These are phyloP conservation scores for Aspergillus aculeatinus DNA, from an alignment of 2,329 filamentous ascomycete species.

Conservation along the genomic window DNA sequence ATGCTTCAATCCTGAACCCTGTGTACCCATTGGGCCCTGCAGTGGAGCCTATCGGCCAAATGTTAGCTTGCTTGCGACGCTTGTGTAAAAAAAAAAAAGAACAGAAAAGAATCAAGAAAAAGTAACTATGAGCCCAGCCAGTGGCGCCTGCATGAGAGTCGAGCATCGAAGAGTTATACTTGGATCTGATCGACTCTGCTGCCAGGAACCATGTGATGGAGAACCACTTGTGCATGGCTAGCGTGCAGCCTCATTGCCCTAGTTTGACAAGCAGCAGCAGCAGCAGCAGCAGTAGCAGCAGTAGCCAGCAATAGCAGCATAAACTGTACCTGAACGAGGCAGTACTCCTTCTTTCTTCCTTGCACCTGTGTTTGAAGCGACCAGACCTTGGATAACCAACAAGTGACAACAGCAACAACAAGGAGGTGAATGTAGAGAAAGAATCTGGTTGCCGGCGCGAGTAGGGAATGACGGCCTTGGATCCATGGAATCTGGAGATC, in stretches of 20 bases:
- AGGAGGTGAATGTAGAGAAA: conserved; percentile 3
- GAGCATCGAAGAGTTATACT: conserved; percentile 7
- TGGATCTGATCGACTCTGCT: neutral
- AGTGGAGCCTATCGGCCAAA: neutral
- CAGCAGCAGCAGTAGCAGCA: neutral
- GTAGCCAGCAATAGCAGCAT: neutral
- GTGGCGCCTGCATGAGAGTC: conserved; percentile 3
- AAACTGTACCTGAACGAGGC: neutral
- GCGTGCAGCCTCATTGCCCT: neutral
- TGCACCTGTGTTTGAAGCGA: too few relatives aligned
- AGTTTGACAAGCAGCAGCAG: neutral
- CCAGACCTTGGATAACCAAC: neutral
- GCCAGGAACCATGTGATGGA: conserved; percentile 3
- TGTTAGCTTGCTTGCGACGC: neutral
- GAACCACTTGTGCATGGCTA: neutral
- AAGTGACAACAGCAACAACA: neutral
- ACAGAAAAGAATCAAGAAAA: too few relatives aligned
- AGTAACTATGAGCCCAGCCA: too few relatives aligned
- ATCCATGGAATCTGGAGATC: neutral
- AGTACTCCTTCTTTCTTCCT: too few relatives aligned
- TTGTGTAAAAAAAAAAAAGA: neutral
- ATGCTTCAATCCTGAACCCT: conserved; percentile 3
- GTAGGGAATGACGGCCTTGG: neutral
- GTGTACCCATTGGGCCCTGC: neutral
- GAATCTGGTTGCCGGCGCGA: conserved; percentile 4